A percentile compares a stretch with the other conserved stretches of the same genome.
These are phyloP conservation scores for Cercospora sp. DNA, from an alignment of 2,329 filamentous ascomycete species.

Conservation along the genomic window DNA sequence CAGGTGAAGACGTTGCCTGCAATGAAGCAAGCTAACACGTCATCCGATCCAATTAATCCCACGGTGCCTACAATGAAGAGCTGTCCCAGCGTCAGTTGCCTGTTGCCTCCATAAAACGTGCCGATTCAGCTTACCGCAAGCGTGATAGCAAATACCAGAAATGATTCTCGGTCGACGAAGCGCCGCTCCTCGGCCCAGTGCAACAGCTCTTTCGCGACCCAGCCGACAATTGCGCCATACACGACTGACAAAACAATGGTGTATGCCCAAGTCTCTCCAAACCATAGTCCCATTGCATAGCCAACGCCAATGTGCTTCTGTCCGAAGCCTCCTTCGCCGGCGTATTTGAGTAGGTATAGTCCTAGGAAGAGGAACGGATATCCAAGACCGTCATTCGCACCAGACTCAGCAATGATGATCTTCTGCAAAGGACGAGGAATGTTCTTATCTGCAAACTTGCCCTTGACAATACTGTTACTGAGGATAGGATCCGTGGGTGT, in stretches of 20 bases:
- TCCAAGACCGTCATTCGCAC: constrained; percentile 83
- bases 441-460: constrained; percentile 88
- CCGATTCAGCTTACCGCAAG: constrained; percentile 59
- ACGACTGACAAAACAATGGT: constrained; percentile 74
- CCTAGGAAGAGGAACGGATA: constrained; percentile 88
- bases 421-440: constrained; percentile 78
- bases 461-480: constrained; percentile 88
- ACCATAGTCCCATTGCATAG: constrained; percentile 75
- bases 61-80: constrained; percentile 86
- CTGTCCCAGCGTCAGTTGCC: constrained; percentile 32
- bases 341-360: constrained; percentile 78
- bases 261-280: constrained; percentile 82
- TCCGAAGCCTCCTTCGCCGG: constrained; percentile 57
- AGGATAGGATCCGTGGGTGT: constrained; percentile 88
- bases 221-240: constrained; percentile 77
- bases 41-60: constrained; percentile 82
- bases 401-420: constrained; percentile 67
- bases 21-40: constrained; percentile 88
- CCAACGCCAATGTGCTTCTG: constrained; percentile 57
- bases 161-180: constrained; percentile 84
- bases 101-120: neutral
- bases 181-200: constrained; percentile 80
- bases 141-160: constrained; percentile 81
- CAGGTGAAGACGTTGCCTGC: constrained; percentile 89
- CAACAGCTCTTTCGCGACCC: constrained; percentile 76